Evolutionary conservation across 371 early-diverging fungal species (phyloP), one percentile per base, ranked within the genome.

Genomic region (Mortierella sp.): DNA sequence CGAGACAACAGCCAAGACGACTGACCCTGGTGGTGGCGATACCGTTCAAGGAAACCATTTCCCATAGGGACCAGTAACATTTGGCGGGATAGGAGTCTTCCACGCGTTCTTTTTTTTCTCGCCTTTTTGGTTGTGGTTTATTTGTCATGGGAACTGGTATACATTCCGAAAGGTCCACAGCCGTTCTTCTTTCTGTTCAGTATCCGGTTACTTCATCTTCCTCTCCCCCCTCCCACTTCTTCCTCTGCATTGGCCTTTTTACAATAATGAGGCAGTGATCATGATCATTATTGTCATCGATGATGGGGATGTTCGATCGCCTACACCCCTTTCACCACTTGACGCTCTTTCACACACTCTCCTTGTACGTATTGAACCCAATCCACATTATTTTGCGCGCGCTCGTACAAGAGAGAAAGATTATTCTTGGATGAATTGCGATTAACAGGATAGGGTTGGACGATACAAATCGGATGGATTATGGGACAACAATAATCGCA

Each of bases 361-460:
- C 32, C 32, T 63, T 18, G 14, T 18, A 32, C 6, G 27, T 27
- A 35, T 6, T 16, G 7, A 4, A 18, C 35, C 16, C 21, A 32
- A 3, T 55, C 73, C 8, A 55, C 54, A 38, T 38, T 55, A 27
- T 12, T 32, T 73, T 54, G 21, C 38, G 38, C 35, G 65, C 65
- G 35, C 65, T 65, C 38, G 38, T 68, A 68, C 68, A 32, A 48
- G 51, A 51, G 51, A 14, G 48, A 32, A 29, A 16, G 72, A 18
- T 65, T 65, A 21, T 65, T 65, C 38, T 68, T 68, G 68, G 68
- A 68, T 41, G 68, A 41, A 24, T 21, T 68, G 68, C 41, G 68
- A 68, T 68, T 68, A 41, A 68, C 68, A 68, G 68, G 24, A 68
- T 68, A 41, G 68, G 68, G 68, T 68, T 68, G 68, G 35, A 38